A percentile compares a stretch with the other conserved stretches of the same genome.
Conservation (phyloP, 768 basidiomycete species). For the Plicaturopsis crispa region DNA sequence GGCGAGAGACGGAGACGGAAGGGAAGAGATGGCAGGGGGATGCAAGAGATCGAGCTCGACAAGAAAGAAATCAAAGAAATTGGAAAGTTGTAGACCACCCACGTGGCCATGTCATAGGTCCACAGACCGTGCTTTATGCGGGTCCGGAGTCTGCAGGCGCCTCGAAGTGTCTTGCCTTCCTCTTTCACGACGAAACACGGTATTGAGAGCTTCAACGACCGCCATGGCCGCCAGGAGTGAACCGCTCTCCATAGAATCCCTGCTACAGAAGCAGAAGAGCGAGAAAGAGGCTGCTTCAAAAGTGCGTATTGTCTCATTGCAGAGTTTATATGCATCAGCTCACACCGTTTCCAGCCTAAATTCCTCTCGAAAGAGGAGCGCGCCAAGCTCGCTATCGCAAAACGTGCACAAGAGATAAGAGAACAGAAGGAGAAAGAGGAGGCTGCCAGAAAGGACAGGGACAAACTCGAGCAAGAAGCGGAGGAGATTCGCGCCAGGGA, state of each 20-base stretch:
- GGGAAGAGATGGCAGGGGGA: too few relatives aligned
- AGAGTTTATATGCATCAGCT: slow-evolving; percentile 2
- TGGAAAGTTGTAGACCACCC: too few relatives aligned
- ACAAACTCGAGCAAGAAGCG: slow-evolving; percentile 69
- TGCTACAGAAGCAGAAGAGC: slow-evolving; percentile 79
- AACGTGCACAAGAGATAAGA: slow-evolving; percentile 76
- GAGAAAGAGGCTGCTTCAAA: slow-evolving; percentile 90
- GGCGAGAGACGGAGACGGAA: too few relatives aligned
- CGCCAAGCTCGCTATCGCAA: slow-evolving; percentile 80
- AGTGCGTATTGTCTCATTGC: slow-evolving; percentile 32
- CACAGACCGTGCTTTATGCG: too few relatives aligned
- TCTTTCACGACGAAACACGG: background rate
- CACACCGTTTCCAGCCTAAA: slow-evolving; percentile 57
- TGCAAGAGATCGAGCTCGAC: too few relatives aligned
- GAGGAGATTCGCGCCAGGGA: slow-evolving; percentile 54
- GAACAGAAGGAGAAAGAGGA: slow-evolving; percentile 66
- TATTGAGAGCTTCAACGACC: slow-evolving; percentile 2
- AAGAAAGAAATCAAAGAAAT: too few relatives aligned
- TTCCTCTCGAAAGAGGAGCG: slow-evolving; percentile 93
- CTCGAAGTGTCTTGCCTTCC: background rate
- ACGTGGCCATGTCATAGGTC: too few relatives aligned
- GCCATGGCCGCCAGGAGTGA: slow-evolving; percentile 45
- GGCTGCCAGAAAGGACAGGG: slow-evolving; percentile 48
- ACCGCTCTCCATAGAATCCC: slow-evolving; percentile 83
- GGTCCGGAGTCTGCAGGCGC: too few relatives aligned